Evolutionary conservation across 140 eudicot species (phyloP), one percentile per base, ranked within the genome.

Genomic region (Anethum foeniculum): DNA sequence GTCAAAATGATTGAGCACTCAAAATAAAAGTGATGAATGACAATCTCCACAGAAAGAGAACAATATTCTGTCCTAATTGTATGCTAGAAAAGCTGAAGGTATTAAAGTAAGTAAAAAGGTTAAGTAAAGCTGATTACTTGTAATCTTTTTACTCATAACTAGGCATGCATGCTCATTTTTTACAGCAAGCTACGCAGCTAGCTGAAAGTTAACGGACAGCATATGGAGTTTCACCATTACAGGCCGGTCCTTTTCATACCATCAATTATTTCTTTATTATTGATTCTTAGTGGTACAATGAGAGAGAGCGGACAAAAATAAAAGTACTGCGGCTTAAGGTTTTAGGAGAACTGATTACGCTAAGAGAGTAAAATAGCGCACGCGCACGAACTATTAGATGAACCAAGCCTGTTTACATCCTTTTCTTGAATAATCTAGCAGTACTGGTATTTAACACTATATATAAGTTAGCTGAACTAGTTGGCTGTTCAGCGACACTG

Each of bases 201-300:
- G 28, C 3, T 56, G 1, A 71, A 77, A 56, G 79, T 77, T 83
- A 46, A 81, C 89, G 76, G 89, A 67, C 84, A 12, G 34, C 86
- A 86, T 90, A 86, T 88, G 89, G 82, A 84, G 12, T 60, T 10
- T 60, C 71, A 41, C 82, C 44, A 77, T 3, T 5, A 15, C 68
- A 60, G 68, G 68, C 68, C 68, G 14, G 68, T 60, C 68, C 12
- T 60, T 60, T 60, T 23, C 32, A n/a, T n/a, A 3, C 32, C 28
- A 56, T 56, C 65, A 56, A 23, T 21, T 21, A 0, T 56, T 56
- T 6, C 9, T 56, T 56, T 60, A 56, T 23, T 60, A 8, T n/a
- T 7, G 68, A 60, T n/a, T 2, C 7, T 19, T 5, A 5, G 5
- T 19, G 62, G n/a, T 52, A 52, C 9, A 52, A 52, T 52, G 5